Base-by-base conservation (phyloP, 2,329 filamentous ascomycete genomes). In the Fusarium algeriense region DNA sequence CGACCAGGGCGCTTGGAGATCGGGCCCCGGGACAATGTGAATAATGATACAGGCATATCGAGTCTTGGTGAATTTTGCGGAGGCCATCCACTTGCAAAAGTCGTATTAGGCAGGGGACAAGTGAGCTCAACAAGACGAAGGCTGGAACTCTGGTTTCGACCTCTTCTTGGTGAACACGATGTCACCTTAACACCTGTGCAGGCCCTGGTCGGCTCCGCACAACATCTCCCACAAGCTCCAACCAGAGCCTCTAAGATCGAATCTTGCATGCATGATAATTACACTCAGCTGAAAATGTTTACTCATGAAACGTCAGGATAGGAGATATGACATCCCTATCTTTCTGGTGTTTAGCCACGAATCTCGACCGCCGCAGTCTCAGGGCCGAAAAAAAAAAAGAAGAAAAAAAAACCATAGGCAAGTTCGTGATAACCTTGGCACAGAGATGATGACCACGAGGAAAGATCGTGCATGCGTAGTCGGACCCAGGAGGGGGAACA, bases 211-310 rank as follows among this genome's bases (percentile, higher is more conserved):
- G 59, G 70, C 67, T 68, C 70, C 70, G 64, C 57, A 64, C 50
- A 43, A 67, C 60, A 67, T 72, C 73, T 75, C 57, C 71, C 73
- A 75, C 73, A 72, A 73, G 69, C 69, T 73, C 70, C 70, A 70
- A 70, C 57, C 60, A 55, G 66, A 65, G 48, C 61, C 65, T 73
- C 65, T 56, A 50, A 64, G 56, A 72, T 73, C 65, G 61, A 54
- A 72, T 72, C 70, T 70, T 70, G 65, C 65, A 70, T 70, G 37
- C 49, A 70, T 63, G 54, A 23, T 64, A 65, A 65, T 64, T 65
- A 66, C 48, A 37, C 43, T 55, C 43, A 43, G 61, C 63, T 59
- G 52, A 57, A 57, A 49, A 62, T 55, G 60, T 56, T 53, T 55
- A 62, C 52, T 46, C 55, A 50, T 35, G 30, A 50, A 46, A 60